These are phyloP conservation scores for Claviceps africana DNA, from an alignment of 2,329 filamentous ascomycete species.

Conservation along the genomic window DNA sequence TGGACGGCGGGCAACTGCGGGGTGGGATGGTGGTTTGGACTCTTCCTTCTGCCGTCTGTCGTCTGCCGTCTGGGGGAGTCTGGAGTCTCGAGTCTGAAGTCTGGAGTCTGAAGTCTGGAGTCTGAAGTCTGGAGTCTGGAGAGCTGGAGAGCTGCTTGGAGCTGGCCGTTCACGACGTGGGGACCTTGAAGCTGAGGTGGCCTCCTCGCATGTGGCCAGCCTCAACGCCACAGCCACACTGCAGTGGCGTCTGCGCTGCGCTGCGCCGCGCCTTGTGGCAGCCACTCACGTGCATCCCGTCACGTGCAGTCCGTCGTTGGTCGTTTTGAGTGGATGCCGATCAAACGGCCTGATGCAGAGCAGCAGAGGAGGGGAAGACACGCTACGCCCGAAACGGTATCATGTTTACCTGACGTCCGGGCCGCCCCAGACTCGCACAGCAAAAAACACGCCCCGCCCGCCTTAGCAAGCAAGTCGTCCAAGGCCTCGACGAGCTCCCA, in stretches of 20 bases:
- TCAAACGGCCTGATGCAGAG: neutral
- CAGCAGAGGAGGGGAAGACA: no score
- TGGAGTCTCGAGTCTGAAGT: no score
- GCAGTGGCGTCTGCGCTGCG: neutral
- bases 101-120: neutral
- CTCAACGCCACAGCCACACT: neutral
- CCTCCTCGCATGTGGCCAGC: conserved; percentile 13
- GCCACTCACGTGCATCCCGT: conserved; percentile 1
- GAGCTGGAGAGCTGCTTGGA: conserved; percentile 2
- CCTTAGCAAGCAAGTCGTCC: conserved; percentile 4
- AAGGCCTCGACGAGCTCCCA: neutral
- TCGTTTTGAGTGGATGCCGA: neutral
- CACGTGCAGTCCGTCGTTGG: no score
- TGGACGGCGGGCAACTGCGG: conserved; percentile 15
- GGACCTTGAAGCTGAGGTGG: conserved; percentile 21
- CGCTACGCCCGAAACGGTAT: conserved; percentile 15
- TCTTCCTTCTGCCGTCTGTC: no score
- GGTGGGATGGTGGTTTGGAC: neutral
- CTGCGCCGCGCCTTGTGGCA: neutral
- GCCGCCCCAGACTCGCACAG: neutral
- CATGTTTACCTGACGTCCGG: conserved; percentile 16
- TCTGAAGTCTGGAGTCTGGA: neutral
- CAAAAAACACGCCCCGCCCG: conserved; percentile 16
- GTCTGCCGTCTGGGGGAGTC: no score
- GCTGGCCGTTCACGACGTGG: conserved; percentile 7